Percentiles rank a stretch among this genome's conserved stretches.
Conservation (phyloP, 2,329 filamentous ascomycete genomes). For the Diaporthe sp. region DNA sequence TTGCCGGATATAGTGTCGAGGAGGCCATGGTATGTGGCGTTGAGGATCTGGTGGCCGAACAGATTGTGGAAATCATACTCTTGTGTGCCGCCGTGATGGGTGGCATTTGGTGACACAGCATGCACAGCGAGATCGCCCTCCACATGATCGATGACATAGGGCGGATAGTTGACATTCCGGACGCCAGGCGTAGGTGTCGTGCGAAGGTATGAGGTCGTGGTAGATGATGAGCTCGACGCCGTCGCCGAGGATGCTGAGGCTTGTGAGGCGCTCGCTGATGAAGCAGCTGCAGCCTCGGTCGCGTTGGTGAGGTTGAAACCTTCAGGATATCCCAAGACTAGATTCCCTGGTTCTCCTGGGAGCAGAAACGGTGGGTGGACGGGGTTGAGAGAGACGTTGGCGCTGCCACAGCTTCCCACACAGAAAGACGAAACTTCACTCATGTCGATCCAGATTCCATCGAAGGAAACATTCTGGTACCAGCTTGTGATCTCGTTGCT, state of each 20-base stretch:
- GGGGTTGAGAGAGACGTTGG: constrained; percentile 75
- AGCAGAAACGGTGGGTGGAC: constrained; percentile 75
- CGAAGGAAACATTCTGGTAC: constrained; percentile 64
- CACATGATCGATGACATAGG: constrained; percentile 81
- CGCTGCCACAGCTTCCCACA: constrained; percentile 77
- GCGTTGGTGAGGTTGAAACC: constrained; percentile 77
- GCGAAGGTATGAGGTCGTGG: constrained; percentile 63
- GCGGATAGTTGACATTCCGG: constrained; percentile 78
- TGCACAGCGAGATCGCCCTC: constrained; percentile 80
- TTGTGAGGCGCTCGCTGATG: constrained; percentile 60
- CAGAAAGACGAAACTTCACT: constrained; percentile 75
- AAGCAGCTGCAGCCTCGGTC: constrained; percentile 74
- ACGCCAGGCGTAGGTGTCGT: constrained; percentile 72
- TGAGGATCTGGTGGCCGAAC: constrained; percentile 80
- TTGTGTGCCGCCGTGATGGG: constrained; percentile 76
- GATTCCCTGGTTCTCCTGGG: constrained; percentile 72
- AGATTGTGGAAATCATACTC: constrained; percentile 86
- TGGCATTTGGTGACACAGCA: constrained; percentile 82
- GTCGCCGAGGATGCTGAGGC: constrained; percentile 47
- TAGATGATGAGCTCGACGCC: constrained; percentile 39
- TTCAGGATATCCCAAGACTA: constrained; percentile 75
- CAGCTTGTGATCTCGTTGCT: constrained; percentile 69
- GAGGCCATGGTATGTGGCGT: constrained; percentile 81
- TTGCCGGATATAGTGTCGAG: constrained; percentile 73
- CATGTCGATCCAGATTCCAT: constrained; percentile 71